phyloP scores from a whole-genome alignment of 129 eudicot genomes.

The Cynara cardunculus region DNA sequence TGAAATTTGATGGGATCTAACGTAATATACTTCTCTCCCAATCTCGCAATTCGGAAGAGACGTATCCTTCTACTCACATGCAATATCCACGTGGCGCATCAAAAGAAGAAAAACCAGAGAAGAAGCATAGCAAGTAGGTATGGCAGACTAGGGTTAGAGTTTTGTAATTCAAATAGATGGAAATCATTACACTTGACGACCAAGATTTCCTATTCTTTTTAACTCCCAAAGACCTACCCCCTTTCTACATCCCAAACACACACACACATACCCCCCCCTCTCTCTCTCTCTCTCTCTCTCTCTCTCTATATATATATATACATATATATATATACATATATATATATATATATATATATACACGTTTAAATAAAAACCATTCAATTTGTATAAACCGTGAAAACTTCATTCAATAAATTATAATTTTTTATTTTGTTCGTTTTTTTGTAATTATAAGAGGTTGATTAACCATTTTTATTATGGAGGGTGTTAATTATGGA shows the following conservation, averaged over 20 bases:
- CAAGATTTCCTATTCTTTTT: constrained; percentile 41
- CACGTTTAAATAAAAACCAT: too few relatives aligned
- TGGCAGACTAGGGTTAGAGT: constrained; percentile 35
- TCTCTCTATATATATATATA: background rate
- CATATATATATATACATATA: background rate
- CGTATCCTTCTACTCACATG: constrained; percentile 49
- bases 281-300: background rate
- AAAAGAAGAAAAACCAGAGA: constrained; percentile 20
- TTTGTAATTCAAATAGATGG: background rate
- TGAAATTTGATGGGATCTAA: constrained; percentile 17
- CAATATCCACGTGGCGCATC: constrained; percentile 46
- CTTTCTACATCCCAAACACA: background rate
- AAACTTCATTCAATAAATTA: too few relatives aligned
- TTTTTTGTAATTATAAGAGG: too few relatives aligned
- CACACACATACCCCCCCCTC: background rate
- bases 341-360: too few relatives aligned
- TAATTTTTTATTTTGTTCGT: too few relatives aligned
- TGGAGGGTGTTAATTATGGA: too few relatives aligned
- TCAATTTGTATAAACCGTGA: too few relatives aligned
- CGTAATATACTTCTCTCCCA: constrained; percentile 10
- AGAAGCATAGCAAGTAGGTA: constrained; percentile 28
- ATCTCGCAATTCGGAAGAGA: constrained; percentile 27
- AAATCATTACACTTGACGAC: constrained; percentile 49
- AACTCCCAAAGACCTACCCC: background rate
- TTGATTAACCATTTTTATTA: too few relatives aligned